Base-by-base conservation (phyloP, 2,329 filamentous ascomycete genomes). In the Plectosphaerella sp. region DNA sequence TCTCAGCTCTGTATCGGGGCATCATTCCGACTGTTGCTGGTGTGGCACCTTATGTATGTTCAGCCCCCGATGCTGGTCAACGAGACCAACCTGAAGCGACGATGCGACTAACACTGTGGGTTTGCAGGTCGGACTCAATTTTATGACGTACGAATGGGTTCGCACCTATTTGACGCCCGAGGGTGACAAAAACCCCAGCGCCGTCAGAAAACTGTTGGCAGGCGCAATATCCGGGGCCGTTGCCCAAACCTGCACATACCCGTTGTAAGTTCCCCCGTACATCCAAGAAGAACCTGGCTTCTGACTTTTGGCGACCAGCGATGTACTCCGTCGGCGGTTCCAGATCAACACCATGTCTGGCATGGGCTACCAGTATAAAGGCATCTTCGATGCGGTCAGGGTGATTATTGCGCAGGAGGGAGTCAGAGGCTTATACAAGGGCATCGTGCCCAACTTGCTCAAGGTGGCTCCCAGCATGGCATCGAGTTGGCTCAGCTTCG, bases 291-390 rank as follows among this genome's bases (percentile, higher is more conserved):
- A 33, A 12, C 8, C 11, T 41, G 10, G 28, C 51, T 56, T 62
- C 65, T 67, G 54, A 65, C 28, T n/a, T 49, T 14, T 10, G 16
- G 28, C 8, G 5, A 47, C 12, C 9, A 94, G 90, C 67, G 92
- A 96, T 66, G 93, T 99, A 3, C 78, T 99, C 51, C 89, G 94
- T 33, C 86, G 94, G 54, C 84, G 94, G 48, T 99, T 99, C 69
- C 94, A 99, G 67, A 94, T 99, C 74, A 99, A 99, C 72, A 97
- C 94, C 50, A 99, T 99, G 94, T 91, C 89, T 47, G 94, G 94
- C 49, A 93, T 99, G 86, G 94, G 94, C 48, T 97, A 97, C 72
- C 84, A 93, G 67, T 99, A 99, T 75, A 91, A 89, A 63, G 88
- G 86, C 7, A 87, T 99, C 43, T 78, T 83, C 56, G 91, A 96